These are phyloP conservation scores for Malassezia furfur DNA, from an alignment of 1,284 basidiomycete genomes.

Conservation along the genomic window DNA sequence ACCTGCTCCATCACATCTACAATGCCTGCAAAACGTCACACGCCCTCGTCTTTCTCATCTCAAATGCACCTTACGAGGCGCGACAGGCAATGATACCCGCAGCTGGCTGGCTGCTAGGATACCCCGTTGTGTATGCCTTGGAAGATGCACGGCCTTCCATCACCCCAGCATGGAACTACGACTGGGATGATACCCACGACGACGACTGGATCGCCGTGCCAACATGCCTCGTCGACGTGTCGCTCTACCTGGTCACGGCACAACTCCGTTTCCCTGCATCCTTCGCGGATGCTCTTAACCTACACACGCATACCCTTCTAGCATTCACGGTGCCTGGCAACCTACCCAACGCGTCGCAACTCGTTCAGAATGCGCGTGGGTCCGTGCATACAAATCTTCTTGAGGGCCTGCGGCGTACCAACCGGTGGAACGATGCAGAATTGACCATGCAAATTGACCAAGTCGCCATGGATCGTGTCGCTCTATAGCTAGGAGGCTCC, in stretches of 20 bases:
- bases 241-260: not conserved
- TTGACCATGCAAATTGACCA: not conserved
- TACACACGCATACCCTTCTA: not conserved
- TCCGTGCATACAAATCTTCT: too few species aligned
- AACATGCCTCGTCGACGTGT: not conserved
- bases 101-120: slow-evolving; percentile 9
- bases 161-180: too few species aligned
- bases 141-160: not conserved
- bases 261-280: not conserved
- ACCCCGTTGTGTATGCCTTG: slow-evolving; percentile 9
- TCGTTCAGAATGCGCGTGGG: not conserved
- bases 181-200: not conserved
- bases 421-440: not conserved
- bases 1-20: not conserved
- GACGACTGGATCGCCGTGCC: not conserved
- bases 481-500: slow-evolving; percentile 1
- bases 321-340: not conserved
- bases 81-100: not conserved
- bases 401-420: too few species aligned
- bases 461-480: slow-evolving; percentile 12
- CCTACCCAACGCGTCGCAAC: not conserved
- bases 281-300: not conserved
- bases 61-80: not conserved
- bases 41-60: not conserved
- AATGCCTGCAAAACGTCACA: not conserved